Percentiles rank a stretch among this genome's conserved stretches.
These are phyloP conservation scores for Populus euphratica DNA, from an alignment of 345 rosid genomes.

Conservation along the genomic window DNA sequence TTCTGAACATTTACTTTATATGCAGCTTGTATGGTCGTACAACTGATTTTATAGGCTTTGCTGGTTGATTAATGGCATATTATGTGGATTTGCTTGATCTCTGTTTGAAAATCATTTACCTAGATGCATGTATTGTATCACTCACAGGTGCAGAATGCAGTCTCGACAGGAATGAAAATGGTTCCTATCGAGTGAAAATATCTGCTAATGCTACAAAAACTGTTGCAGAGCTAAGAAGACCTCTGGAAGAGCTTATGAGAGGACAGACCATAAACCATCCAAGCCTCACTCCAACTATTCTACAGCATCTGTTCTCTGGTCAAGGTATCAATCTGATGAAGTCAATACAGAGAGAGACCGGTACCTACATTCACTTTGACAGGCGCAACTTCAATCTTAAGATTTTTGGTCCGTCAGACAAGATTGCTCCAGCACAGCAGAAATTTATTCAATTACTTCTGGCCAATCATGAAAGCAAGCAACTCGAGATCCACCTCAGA, in stretches of 20 bases:
- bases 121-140: background rate
- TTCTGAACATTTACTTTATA: too few relatives aligned
- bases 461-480: slow-evolving; percentile 49
- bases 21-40: too few relatives aligned
- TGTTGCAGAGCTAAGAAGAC: slow-evolving; percentile 73
- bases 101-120: background rate
- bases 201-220: slow-evolving; percentile 69
- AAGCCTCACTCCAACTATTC: slow-evolving; percentile 46
- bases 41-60: too few relatives aligned
- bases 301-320: slow-evolving; percentile 57
- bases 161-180: slow-evolving; percentile 39
- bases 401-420: slow-evolving; percentile 56
- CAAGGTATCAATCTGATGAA: slow-evolving; percentile 53
- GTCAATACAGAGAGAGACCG: slow-evolving; percentile 53
- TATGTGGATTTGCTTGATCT: too few relatives aligned
- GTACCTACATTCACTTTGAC: slow-evolving; percentile 59
- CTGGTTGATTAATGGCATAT: too few relatives aligned
- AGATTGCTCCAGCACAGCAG: slow-evolving; percentile 44
- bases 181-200: slow-evolving; percentile 56
- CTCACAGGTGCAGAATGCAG: slow-evolving; percentile 51
- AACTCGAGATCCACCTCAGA: slow-evolving; percentile 60
- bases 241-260: slow-evolving; percentile 70
- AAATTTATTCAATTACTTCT: slow-evolving; percentile 54
- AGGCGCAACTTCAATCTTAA: slow-evolving; percentile 42
- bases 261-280: slow-evolving; percentile 55